A percentile compares a stretch with the other conserved stretches of the same genome.
These are phyloP conservation scores for Porcisia hertigi DNA, from an alignment of 208 protist genomes.

Conservation along the genomic window DNA sequence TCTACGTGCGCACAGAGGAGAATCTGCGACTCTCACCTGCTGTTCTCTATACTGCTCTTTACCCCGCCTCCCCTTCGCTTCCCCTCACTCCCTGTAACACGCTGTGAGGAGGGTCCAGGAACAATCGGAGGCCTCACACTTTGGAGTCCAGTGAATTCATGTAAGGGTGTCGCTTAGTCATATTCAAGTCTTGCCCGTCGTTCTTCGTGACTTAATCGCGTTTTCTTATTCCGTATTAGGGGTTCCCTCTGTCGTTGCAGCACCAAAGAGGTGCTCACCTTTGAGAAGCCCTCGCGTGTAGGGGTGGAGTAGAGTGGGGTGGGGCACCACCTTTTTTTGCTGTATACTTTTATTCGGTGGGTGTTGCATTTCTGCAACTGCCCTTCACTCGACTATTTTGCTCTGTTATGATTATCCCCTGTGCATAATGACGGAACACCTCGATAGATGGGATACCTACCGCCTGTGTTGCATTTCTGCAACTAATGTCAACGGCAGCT, in stretches of 20 bases:
- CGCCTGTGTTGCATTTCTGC: slow-evolving; percentile 27
- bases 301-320: too few relatives aligned
- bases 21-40: neutral
- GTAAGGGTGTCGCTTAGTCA: neutral
- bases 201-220: neutral
- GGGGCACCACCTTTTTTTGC: too few relatives aligned
- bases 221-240: neutral
- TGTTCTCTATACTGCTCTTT: too few relatives aligned
- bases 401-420: neutral
- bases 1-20: neutral
- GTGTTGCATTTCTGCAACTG: neutral
- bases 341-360: too few relatives aligned
- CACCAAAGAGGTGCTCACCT: neutral
- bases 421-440: neutral
- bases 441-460: slow-evolving; percentile 38
- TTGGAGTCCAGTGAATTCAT: neutral
- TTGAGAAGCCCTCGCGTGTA: neutral
- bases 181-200: neutral
- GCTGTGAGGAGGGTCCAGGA: neutral
- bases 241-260: neutral
- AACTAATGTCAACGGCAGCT: slow-evolving; percentile 2
- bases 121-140: neutral
- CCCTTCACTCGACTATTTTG: neutral
- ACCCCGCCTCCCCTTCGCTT: too few relatives aligned
- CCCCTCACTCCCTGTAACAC: neutral